Base-by-base conservation (phyloP, 73 alveolate species). In the Paraurostyla sp. region DNA sequence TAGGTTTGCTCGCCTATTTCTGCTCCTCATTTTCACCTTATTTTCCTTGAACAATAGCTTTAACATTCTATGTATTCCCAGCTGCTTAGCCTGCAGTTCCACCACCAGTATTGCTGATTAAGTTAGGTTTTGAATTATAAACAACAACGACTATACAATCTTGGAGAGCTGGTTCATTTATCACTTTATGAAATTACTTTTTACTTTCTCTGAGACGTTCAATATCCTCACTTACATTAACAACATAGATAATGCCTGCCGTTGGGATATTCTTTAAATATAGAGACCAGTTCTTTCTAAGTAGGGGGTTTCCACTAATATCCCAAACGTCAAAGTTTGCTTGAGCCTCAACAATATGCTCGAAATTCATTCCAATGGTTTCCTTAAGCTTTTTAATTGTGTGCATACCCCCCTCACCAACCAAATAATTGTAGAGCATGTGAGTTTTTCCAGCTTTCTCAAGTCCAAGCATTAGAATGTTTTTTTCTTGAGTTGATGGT, bases 361-460 rank as follows among this genome's bases (percentile, higher is more conserved):
- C 89, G 46, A 36, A 78, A 54, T 78, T 78, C 80, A 52, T 52
- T 9, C 89, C 89, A 2, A 78, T 58, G 32, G 89, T 78, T 32
- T 50, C 78, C 45, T 54, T 52, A 6, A 78, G 78, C 32, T 78
- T 54, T 43, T 49, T 49, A 18, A 54, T 78, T 4, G 89, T 78
- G 29, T 78, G 76, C 89, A 78, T 78, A 13, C 89, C 89, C 30
- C 89, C 89, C 89, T 78, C 89, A 1, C 89, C 89, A n/a, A 78
- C 89, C 35, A 78, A 27, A 20, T 54, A 33, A 23, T 50, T 78
- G 32, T 78, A 78, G 80, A 78, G 89, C 89, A 78, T 50, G 80
- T 78, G 89, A 43, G 89, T 78, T 35, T 78, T 78, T 9, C 89
- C 89, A 6, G 89, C 89, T 16, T 59, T 25, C n/a, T 49, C 80